phyloP scores from a whole-genome alignment of 2,329 filamentous ascomycete genomes.

The Beauveria brongniartii region DNA sequence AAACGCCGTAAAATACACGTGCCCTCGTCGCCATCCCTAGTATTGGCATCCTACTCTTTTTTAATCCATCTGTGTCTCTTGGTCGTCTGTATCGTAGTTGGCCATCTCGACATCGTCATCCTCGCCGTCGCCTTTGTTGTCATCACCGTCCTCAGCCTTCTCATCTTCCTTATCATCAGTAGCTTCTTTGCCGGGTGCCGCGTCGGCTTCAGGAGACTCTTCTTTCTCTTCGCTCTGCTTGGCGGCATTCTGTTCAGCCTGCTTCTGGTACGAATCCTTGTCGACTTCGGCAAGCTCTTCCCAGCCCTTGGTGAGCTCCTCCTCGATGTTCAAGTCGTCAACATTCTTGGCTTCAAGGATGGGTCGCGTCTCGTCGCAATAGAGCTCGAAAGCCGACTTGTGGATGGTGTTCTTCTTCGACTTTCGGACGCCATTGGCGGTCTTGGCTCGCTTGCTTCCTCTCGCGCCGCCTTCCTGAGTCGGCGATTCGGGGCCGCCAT shows the following conservation, averaged over 20 bases:
- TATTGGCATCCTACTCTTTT: not conserved
- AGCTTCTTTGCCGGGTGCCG: slow-evolving; percentile 19
- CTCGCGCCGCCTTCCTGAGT: not conserved
- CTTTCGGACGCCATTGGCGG: slow-evolving; percentile 34
- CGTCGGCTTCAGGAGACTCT: not conserved
- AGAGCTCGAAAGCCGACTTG: slow-evolving; percentile 43
- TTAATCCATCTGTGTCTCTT: slow-evolving; percentile 25
- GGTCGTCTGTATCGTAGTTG: slow-evolving; percentile 37
- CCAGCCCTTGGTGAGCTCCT: slow-evolving; percentile 48
- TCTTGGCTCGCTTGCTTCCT: slow-evolving; percentile 21
- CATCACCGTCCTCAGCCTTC: slow-evolving; percentile 14
- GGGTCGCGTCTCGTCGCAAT: slow-evolving; percentile 42
- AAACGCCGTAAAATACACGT: slow-evolving; percentile 12
- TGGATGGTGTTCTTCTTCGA: slow-evolving; percentile 35
- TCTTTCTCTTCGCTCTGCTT: slow-evolving; percentile 20
- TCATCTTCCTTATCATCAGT: slow-evolving; percentile 20
- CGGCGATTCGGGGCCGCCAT: slow-evolving; percentile 14
- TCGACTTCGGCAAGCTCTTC: slow-evolving; percentile 41
- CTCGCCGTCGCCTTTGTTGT: slow-evolving; percentile 27
- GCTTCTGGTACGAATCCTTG: slow-evolving; percentile 40
- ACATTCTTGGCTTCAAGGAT: slow-evolving; percentile 36
- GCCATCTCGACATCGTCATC: slow-evolving; percentile 44
- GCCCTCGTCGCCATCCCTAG: slow-evolving; percentile 26
- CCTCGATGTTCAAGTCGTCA: slow-evolving; percentile 38
- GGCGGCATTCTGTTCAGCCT: slow-evolving; percentile 13